These are phyloP conservation scores for Trichoderma lentiforme DNA, from an alignment of 2,329 filamentous ascomycete genomes.

Conservation along the genomic window DNA sequence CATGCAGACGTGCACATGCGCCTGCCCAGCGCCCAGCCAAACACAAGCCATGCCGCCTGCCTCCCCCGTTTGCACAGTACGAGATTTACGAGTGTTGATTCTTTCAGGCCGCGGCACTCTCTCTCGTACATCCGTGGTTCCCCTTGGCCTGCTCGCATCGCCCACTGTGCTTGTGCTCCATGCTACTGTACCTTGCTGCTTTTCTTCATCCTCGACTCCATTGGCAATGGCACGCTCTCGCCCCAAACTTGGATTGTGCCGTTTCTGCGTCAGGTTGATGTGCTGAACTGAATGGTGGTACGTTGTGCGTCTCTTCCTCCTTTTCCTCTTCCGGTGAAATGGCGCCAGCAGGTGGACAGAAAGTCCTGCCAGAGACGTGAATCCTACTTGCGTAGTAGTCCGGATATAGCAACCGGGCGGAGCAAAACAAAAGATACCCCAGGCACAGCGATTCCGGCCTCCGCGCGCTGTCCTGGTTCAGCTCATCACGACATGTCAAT, in stretches of 20 bases:
- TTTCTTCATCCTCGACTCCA: not conserved
- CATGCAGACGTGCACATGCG: not conserved
- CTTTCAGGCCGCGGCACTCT: not conserved
- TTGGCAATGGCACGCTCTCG: not conserved
- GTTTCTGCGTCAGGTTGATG: not conserved
- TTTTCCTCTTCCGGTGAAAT: not conserved
- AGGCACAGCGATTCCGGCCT: not conserved
- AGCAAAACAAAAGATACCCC: not conserved
- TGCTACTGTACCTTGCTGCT: not conserved
- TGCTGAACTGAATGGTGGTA: not conserved
- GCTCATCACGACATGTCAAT: not conserved
- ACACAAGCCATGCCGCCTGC: not conserved
- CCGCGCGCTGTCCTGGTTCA: not conserved
- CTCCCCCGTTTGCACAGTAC: slow-evolving; percentile 1
- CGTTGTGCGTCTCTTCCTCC: not conserved
- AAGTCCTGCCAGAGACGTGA: not conserved
- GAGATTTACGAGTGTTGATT: not conserved
- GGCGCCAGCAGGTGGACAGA: not conserved
- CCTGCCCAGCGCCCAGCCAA: not conserved
- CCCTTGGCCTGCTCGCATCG: not conserved
- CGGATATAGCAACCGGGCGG: not conserved
- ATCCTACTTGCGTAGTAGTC: not conserved
- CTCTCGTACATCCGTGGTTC: not conserved
- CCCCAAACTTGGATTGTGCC: not conserved
- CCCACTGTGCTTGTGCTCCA: not conserved